Evolutionary conservation across 2,329 filamentous ascomycete species (phyloP).

Genomic region (Phyllosticta citribraziliensis): DNA sequence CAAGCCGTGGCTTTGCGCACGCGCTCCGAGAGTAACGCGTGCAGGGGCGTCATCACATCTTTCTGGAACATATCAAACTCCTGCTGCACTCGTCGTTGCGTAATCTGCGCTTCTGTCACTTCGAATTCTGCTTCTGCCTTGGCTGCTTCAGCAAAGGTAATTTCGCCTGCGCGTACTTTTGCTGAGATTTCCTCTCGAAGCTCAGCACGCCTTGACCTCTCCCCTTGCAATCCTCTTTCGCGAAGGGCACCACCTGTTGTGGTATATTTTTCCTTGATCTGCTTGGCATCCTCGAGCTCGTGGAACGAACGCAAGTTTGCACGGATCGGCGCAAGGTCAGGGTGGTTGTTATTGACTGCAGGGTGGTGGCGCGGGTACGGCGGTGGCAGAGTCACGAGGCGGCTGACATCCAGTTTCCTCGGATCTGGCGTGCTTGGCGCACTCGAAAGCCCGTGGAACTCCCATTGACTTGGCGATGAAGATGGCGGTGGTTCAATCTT

Average conservation of each 20-base stretch:
- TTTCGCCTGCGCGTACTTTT: slow-evolving; percentile 66
- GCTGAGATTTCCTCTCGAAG: slow-evolving; percentile 67
- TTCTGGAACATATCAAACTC: slow-evolving; percentile 81
- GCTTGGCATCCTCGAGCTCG: slow-evolving; percentile 61
- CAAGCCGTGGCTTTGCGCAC: slow-evolving; percentile 64
- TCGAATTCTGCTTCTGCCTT: slow-evolving; percentile 69
- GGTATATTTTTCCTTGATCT: slow-evolving; percentile 50
- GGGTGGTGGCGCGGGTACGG: slow-evolving; percentile 92
- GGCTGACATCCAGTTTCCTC: slow-evolving; percentile 69
- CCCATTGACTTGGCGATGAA: slow-evolving; percentile 24
- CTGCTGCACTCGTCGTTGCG: slow-evolving; percentile 64
- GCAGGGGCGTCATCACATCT: slow-evolving; percentile 72
- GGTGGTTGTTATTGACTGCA: slow-evolving; percentile 92
- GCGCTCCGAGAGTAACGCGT: slow-evolving; percentile 66
- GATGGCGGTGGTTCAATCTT: slow-evolving; percentile 39
- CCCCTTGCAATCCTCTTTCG: slow-evolving; percentile 43
- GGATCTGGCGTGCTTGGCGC: slow-evolving; percentile 39
- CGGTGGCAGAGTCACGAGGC: slow-evolving; percentile 84
- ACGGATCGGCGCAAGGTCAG: slow-evolving; percentile 71
- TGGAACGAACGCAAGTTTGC: slow-evolving; percentile 63
- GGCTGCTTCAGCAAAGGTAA: slow-evolving; percentile 75
- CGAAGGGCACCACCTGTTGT: slow-evolving; percentile 44
- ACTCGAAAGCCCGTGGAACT: slow-evolving; percentile 16
- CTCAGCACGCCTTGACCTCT: slow-evolving; percentile 52
- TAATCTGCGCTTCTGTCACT: slow-evolving; percentile 56